Conservation (phyloP, 2,329 filamentous ascomycete genomes). For the Mycogone perniciosa region DNA sequence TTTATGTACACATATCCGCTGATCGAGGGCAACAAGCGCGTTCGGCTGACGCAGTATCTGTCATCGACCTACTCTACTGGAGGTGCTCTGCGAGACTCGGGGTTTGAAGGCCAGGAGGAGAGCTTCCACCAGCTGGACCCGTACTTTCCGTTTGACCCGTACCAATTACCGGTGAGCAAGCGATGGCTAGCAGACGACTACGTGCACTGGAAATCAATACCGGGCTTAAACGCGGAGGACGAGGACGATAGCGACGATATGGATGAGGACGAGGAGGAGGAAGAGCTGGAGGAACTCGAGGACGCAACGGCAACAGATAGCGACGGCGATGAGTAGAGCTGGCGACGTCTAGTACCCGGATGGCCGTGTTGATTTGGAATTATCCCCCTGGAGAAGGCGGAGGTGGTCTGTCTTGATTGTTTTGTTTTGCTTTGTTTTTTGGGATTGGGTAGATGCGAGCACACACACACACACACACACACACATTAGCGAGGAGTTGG, state of each 20-base stretch:
- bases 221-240: conserved; percentile 57
- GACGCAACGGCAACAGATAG: conserved; percentile 48
- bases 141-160: conserved; percentile 97
- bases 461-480: too few species aligned
- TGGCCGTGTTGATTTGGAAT: conserved; percentile 5
- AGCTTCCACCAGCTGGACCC: conserved; percentile 81
- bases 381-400: not conserved
- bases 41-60: conserved; percentile 68
- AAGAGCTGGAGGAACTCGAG: conserved; percentile 42
- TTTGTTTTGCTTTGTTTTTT: too few species aligned
- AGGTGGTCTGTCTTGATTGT: not conserved
- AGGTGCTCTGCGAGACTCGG: conserved; percentile 46
- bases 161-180: conserved; percentile 80
- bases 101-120: conserved; percentile 54
- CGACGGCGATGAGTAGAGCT: conserved; percentile 33
- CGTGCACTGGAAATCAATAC: conserved; percentile 69
- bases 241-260: conserved; percentile 49
- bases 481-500: conserved; percentile 14
- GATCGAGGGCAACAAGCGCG: conserved; percentile 85
- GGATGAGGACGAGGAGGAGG: conserved; percentile 43
- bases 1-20: conserved; percentile 87
- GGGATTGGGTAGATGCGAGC: too few species aligned
- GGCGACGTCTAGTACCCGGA: not conserved
- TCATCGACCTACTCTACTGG: conserved; percentile 50
- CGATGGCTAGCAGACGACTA: conserved; percentile 84